Evolutionary conservation across 345 rosid genomes (phyloP), one percentile per base, ranked within the genome.

Genomic region (Sapria himalayana): DNA sequence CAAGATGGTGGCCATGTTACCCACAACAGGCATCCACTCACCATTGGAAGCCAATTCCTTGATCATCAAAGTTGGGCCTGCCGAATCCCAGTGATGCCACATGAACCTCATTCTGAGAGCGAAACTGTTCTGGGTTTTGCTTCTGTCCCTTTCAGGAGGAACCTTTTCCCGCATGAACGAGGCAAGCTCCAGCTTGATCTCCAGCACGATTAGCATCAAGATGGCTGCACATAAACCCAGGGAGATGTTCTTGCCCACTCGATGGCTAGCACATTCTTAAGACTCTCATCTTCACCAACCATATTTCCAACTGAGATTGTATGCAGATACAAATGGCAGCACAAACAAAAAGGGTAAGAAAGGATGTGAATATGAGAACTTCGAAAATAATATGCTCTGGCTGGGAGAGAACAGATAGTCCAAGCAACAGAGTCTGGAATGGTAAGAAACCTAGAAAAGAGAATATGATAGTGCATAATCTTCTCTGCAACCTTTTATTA

Each of bases 161-260:
- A 69, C 37, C 68, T 84, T 91, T 59, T 91, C 99, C 51, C 80
- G 72, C 74, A 84, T 61, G 31, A 91, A 76, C 4, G 95, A 77
- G 37, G 99, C 86, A 52, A 89, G 74, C 58, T 89, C 99, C 40
- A 67, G 84, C 56, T 84, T 89, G 21, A 89, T 67, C 72, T 82
- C 75, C 66, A 89, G 65, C 39, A 95, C 95, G 56, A 89, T 73
- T 41, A 89, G 92, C 95, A 89, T 89, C 54, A 89, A 89, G 29
- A 89, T 61, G 38, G 99, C 92, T 41, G 99, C 99, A 55, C 77
- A 91, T 37, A 91, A 64, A 52, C 99, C 99, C 29, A 91, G 93
- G 84, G 81, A 46, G 99, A 91, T 46, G 92, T 91, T 63, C 95
- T 74, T 37, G 95, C 93, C 48, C 99, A 95, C 65, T 91, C 99